phyloP scores from a whole-genome alignment of 495 filamentous ascomycete genomes.

The Daldinia grandis region DNA sequence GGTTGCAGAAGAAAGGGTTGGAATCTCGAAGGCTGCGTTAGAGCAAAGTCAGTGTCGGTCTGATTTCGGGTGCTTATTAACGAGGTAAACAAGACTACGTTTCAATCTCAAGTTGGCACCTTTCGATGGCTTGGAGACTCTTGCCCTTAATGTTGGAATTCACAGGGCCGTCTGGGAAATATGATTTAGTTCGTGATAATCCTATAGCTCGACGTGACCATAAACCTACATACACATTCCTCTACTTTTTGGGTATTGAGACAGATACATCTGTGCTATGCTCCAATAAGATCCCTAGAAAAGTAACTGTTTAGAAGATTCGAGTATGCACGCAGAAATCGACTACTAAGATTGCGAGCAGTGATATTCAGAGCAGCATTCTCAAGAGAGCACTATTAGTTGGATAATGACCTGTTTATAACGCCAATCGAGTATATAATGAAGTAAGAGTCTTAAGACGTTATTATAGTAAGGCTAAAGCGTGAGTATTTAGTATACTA shows the following conservation, averaged over 20 bases:
- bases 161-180: neutral
- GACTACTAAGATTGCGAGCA: neutral
- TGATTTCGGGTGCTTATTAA: neutral
- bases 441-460: too few species aligned
- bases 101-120: neutral
- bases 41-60: neutral
- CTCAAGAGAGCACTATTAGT: too few species aligned
- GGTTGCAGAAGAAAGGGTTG: slow-evolving; percentile 5
- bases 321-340: too few species aligned
- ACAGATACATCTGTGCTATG: neutral
- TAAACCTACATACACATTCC: neutral
- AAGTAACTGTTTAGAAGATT: neutral
- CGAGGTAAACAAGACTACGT: neutral
- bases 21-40: slow-evolving; percentile 21
- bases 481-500: too few species aligned
- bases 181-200: neutral
- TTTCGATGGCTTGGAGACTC: neutral
- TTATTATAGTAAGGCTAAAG: too few species aligned
- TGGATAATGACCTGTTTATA: too few species aligned
- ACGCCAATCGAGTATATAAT: too few species aligned
- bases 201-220: neutral
- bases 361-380: too few species aligned
- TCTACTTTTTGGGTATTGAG: neutral
- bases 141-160: neutral
- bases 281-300: neutral